Evolutionary conservation across 2,329 filamentous ascomycete genomes (phyloP), one percentile per base, ranked within the genome.

Genomic region (Beauveria rudraprayagi): DNA sequence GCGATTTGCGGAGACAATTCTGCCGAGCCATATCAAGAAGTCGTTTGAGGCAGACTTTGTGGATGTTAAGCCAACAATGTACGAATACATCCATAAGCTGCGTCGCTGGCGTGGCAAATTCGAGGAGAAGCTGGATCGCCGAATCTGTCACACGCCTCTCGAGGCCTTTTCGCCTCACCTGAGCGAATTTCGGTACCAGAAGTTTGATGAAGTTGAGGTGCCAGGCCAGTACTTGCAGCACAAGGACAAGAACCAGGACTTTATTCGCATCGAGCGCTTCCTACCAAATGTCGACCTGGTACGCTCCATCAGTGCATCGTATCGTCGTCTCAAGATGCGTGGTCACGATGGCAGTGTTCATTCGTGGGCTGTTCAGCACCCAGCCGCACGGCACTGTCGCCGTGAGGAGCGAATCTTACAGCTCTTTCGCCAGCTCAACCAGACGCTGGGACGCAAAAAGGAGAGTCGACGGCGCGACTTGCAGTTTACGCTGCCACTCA

Each of bases 31-130:
- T 74, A 97, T 99, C 68, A 89, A 95, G 70, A 93, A 92, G 71
- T 92, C 92, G 0, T 99, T 99, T 67, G 94, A 99, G 74, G 87
- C 87, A n/a, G 94, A 99, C 75, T 99, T 99, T 74, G 94, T 99
- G 16, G 80, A 85, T 60, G 90, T 92, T 71, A 97, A 96, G 75
- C 95, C 94, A 3, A 97, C 92, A 1, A 97, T 99, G 92, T 89
- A 90, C 71, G 92, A 97, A 72, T 99, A 99, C 77, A 97, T 99
- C 64, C 91, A 96, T 73, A 97, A 97, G 74, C 80, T 99, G 57
- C 89, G 94, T 51, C 89, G 87, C 67, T 99, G 94, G 94, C 86
- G 95, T 58, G 94, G 97, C 76, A 94, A 96, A 72, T 97, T 99
- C 67, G 94, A 97, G 72, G 92, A 97, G 78, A 96, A 96, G 74